phyloP scores from a whole-genome alignment of 148 eudicot species.

The Diospyros lotus region DNA sequence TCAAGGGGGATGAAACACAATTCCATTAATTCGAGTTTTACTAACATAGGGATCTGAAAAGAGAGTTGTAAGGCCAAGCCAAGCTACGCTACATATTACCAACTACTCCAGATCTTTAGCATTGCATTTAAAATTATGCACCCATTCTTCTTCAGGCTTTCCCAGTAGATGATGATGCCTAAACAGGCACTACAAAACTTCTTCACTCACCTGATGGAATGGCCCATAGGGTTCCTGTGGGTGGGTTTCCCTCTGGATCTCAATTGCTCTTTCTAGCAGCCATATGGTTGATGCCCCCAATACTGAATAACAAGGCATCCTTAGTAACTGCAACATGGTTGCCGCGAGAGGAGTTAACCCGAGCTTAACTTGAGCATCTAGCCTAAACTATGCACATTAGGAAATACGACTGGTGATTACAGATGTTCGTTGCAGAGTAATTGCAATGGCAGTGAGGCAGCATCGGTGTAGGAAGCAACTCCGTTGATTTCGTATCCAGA shows the following conservation, averaged over 20 bases:
- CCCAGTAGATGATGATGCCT: background rate
- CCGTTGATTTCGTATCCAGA: conserved; percentile 26
- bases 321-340: too few relatives aligned
- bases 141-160: background rate
- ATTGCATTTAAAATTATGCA: background rate
- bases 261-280: background rate
- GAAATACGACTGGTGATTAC: background rate
- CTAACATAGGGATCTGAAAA: too few relatives aligned
- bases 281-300: too few relatives aligned
- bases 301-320: too few relatives aligned
- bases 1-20: too few relatives aligned
- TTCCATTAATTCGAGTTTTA: too few relatives aligned
- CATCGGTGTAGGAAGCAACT: conserved; percentile 24
- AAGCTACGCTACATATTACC: background rate
- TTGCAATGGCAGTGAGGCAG: conserved; percentile 32
- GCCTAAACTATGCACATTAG: too few relatives aligned
- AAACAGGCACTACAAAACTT: background rate
- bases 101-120: conserved; percentile 1
- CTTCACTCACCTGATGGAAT: background rate
- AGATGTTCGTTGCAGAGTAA: conserved; percentile 34
- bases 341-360: too few relatives aligned
- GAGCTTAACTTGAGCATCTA: too few relatives aligned
- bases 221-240: background rate
- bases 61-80: too few relatives aligned
- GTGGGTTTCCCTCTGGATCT: background rate